Conservation (phyloP, 1,139 yeast species). For the Kodamaea ohmeri region DNA sequence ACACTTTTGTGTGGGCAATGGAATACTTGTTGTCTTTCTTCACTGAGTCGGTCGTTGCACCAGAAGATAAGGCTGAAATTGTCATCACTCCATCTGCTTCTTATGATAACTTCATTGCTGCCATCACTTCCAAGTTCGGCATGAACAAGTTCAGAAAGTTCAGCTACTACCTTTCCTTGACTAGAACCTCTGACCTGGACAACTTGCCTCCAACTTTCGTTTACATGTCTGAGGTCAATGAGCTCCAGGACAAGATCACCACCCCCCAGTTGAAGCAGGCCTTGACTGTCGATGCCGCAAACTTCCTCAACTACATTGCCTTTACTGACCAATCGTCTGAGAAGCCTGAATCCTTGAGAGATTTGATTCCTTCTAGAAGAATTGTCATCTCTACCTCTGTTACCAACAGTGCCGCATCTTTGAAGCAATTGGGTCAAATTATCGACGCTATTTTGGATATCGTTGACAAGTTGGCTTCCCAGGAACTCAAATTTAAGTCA, state of each 20-base stretch:
- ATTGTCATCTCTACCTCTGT: slow-evolving; percentile 50
- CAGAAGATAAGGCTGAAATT: slow-evolving; percentile 63
- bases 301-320: slow-evolving; percentile 62
- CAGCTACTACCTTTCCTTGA: slow-evolving; percentile 79
- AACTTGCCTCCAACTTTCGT: slow-evolving; percentile 73
- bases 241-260: slow-evolving; percentile 66
- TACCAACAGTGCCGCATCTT: slow-evolving; percentile 45
- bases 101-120: slow-evolving; percentile 70
- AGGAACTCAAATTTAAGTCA: slow-evolving; percentile 49
- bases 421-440: slow-evolving; percentile 46
- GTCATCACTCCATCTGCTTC: slow-evolving; percentile 58
- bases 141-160: slow-evolving; percentile 77
- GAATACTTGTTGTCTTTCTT: slow-evolving; percentile 59
- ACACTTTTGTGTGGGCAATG: slow-evolving; percentile 60
- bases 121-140: slow-evolving; percentile 78
- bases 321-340: slow-evolving; percentile 78
- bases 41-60: slow-evolving; percentile 44
- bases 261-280: slow-evolving; percentile 48
- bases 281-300: slow-evolving; percentile 51
- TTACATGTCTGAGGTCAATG: slow-evolving; percentile 86
- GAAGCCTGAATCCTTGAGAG: slow-evolving; percentile 57
- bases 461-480: slow-evolving; percentile 51
- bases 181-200: slow-evolving; percentile 72
- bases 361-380: slow-evolving; percentile 54
- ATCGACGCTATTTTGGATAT: slow-evolving; percentile 51